These are phyloP conservation scores for Flueggea neowawraea DNA, from an alignment of 441 rosid genomes.

Conservation along the genomic window DNA sequence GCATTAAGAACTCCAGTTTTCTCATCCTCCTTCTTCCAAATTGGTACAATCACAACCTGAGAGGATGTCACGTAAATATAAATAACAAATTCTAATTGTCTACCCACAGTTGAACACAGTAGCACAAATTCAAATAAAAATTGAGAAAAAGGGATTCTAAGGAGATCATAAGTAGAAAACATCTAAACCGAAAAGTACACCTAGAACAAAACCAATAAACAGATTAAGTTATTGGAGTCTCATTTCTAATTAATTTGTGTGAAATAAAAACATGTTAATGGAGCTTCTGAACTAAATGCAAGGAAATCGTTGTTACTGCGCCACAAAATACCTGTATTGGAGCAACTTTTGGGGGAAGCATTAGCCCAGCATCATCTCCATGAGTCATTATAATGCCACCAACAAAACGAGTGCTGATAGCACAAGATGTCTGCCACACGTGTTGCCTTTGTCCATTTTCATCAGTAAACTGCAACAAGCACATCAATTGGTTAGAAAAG, in stretches of 20 bases:
- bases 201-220: no score
- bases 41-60: conserved; percentile 83
- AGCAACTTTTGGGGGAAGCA: conserved; percentile 90
- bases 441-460: conserved; percentile 90
- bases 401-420: conserved; percentile 87
- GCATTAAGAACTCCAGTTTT: conserved; percentile 69
- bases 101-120: not conserved
- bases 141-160: not conserved
- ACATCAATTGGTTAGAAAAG: no score
- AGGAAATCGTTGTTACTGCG: not conserved
- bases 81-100: not conserved
- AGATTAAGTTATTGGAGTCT: no score
- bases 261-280: no score
- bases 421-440: conserved; percentile 99
- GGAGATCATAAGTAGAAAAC: not conserved
- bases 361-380: conserved; percentile 93
- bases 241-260: no score
- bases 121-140: not conserved
- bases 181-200: no score
- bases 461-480: conserved; percentile 60
- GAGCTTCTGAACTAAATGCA: no score
- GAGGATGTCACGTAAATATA: conserved; percentile 11
- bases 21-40: conserved; percentile 83
- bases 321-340: conserved; percentile 63
- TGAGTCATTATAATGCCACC: conserved; percentile 98